Evolutionary conservation across 805 yeast species (phyloP).

Genomic region (Komagataella mondaviorum): DNA sequence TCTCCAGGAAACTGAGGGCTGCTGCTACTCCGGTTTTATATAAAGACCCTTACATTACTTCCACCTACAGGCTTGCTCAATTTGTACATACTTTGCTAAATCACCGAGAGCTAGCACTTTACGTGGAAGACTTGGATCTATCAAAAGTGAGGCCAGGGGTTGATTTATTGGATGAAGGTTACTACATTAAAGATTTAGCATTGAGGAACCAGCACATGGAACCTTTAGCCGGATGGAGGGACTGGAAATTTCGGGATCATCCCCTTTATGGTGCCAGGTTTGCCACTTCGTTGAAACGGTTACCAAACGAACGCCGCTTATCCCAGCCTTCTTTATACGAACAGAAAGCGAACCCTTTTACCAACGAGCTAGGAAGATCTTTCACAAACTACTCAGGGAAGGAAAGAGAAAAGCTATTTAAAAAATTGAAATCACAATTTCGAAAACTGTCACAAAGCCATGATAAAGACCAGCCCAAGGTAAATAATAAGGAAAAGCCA

Average conservation of each 20-base stretch:
- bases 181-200: constrained; percentile 3
- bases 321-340: not conserved
- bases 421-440: not conserved
- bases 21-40: constrained; percentile 45
- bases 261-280: constrained; percentile 35
- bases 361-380: not conserved
- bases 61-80: constrained; percentile 74
- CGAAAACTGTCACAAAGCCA: not conserved
- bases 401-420: not conserved
- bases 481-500: not conserved
- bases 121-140: constrained; percentile 45
- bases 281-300: not conserved
- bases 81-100: constrained; percentile 55
- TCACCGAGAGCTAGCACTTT: constrained; percentile 38
- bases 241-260: constrained; percentile 72
- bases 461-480: not conserved
- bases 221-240: constrained; percentile 79
- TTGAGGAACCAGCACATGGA: constrained; percentile 5
- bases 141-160: constrained; percentile 31
- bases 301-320: not conserved
- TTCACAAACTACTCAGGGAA: not conserved
- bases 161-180: constrained; percentile 8
- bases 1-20: constrained; percentile 34
- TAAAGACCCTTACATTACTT: constrained; percentile 36
- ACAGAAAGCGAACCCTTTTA: not conserved